Evolutionary conservation across 768 basidiomycete species (phyloP), one percentile per base, ranked within the genome.

Genomic region (Xerocomellus amylosporus): DNA sequence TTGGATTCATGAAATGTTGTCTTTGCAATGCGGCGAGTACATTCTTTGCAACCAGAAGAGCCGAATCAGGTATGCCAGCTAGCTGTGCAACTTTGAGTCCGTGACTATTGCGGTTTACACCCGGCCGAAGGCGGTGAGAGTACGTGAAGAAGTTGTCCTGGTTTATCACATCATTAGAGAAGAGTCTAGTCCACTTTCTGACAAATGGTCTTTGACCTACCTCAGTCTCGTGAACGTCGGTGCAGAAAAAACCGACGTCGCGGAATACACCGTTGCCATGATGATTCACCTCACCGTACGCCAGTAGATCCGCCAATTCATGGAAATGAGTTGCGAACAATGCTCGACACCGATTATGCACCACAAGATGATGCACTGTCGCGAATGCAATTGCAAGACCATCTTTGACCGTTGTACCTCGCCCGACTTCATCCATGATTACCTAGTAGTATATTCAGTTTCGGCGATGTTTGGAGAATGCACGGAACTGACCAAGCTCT

Each of bases 401-500:
- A 64, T 97, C 95, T 56, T 84, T 84, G 8, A 94, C 85, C 0
- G 94, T 94, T 6, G 96, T 98, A 33, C 96, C 96, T 61, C 96
- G 77, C 7, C 96, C 96, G n/a, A 99, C 94, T 75, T 99, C 96
- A 67, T 99, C 96, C 92, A 99, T 95, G 58, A 99, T 95, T n/a
- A 98, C 89, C 92, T 94, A 61, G 26, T 22, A 41, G 26, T 31
- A 54, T 50, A 5, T 49, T 63, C 37, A 47, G 48, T 33, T 55
- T 59, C 34, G 40, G 40, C 31, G 20, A 36, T 15, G 24, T 34
- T 46, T 13, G 26, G 20, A 17, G 33, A 44, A 48, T 46, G 46
- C 31, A 56, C 0, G 36, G 24, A 13, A 73, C 85, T 58, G 62
- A 93, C 95, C 51, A 99, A 76, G 57, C 94, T 97, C 52, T 77